These are phyloP conservation scores for Cardamine chenopodiifolia DNA, from an alignment of 345 rosid species.

Conservation along the genomic window DNA sequence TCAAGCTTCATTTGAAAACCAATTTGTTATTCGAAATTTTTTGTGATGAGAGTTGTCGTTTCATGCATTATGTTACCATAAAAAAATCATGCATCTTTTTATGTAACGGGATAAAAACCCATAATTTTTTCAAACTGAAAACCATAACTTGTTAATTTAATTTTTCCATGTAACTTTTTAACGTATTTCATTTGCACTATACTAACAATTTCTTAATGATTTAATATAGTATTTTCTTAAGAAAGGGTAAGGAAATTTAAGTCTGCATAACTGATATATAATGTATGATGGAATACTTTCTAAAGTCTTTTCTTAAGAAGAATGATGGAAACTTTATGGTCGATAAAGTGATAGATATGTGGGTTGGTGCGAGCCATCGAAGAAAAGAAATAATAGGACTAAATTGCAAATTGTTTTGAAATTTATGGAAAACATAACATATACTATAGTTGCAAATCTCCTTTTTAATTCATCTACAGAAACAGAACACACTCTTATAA, in stretches of 20 bases:
- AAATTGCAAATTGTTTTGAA: not conserved
- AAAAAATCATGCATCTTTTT: not conserved
- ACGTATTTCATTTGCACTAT: not conserved
- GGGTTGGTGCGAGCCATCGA: slow-evolving; percentile 40
- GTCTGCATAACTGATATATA: not conserved
- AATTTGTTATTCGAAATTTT: not conserved
- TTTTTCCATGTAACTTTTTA: not conserved
- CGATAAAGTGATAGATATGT: slow-evolving; percentile 28
- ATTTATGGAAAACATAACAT: not conserved
- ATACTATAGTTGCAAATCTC: not conserved
- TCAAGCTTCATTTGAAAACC: not conserved
- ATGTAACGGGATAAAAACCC: not conserved
- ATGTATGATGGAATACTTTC: not conserved
- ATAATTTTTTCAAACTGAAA: not conserved
- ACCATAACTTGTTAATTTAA: not conserved
- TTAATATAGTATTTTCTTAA: not conserved
- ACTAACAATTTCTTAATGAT: not conserved
- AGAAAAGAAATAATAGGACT: not conserved
- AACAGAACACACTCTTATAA: not conserved
- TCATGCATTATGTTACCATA: not conserved
- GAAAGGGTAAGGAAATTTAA: not conserved
- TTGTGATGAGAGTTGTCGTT: not conserved
- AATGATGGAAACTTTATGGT: slow-evolving; percentile 32
- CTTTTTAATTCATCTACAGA: not conserved
- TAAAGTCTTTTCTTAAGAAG: not conserved